Base-by-base conservation (phyloP, 2,329 filamentous ascomycete genomes). In the Trichoderma polysporum region DNA sequence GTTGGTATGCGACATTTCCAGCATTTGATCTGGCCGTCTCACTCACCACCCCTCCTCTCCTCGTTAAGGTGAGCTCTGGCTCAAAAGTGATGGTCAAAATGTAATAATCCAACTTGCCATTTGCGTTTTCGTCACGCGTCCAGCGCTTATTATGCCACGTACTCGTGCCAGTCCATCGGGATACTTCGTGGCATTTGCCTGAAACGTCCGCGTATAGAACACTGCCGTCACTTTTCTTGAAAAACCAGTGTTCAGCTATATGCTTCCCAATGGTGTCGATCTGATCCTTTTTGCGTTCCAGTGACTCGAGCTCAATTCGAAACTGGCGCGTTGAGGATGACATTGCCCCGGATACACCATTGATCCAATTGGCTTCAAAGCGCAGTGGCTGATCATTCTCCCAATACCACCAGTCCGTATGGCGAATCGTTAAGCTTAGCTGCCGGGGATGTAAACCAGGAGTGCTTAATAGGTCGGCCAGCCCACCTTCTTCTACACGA, bases 391-490 rank as follows among this genome's bases (percentile, higher is more conserved):
- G 49, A 59, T 82, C 76, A 0, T 57, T 0, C 69, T 83, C 80
- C 82, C 81, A 83, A 19, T 58, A 73, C 80, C 80, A 84, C 76
- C 82, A 84, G 68, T 85, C 83, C 2, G 82, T 77, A 66, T 85
- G 83, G 0, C 83, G 79, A 8, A 85, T 77, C 0, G 82, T 85
- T 12, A 85, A 70, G 0, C 78, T 81, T 1, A 85, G 59, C 2
- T 68, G 70, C 1, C 72, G 74, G 0, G 81, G 80, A 7, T 71
- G 67, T 35, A 83, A 76, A 13, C 72, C 63, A 7, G 69, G 39
- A 49, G 72, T 73, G 0, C 25, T 17, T 0, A 82, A 69, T 0
- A 82, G 59, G 0, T 22, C 1, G 7, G 69, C 35, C 1, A 82
- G 66, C 0, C 35, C 6, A 0, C 76, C 74, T 0, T 68, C 45